Base-by-base conservation (phyloP, 805 yeast species). In the Ogataea neopini region DNA sequence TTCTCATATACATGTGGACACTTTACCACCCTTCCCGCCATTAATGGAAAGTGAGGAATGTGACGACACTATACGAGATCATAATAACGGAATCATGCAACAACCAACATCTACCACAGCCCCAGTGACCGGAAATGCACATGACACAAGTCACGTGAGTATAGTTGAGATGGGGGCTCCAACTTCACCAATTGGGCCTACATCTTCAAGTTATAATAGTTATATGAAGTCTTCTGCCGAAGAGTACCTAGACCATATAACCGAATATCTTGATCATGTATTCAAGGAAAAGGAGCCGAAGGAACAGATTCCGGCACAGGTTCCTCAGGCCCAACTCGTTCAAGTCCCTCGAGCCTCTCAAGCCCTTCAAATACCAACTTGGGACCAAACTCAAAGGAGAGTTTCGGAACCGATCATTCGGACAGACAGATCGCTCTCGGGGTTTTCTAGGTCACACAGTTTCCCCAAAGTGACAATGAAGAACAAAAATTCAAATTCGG, bases 381-480 rank as follows among this genome's bases (percentile, higher is more conserved):
- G 26, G 36, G 42, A 39, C 20, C 33, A 33, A 10, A 39, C 20
- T 17, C 39, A 40, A 6, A 34, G 54, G 23, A 46, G 54, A 28
- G 50, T 46, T 19, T 51, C 57, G 9, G 54, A 51, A 29, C 54
- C 54, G 5, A 36, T 43, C 10, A 17, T 48, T 14, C 30, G 34
- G 15, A 19, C 35, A 6, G 10, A 28, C 7, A 3, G 38, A 2
- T n/a, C 22, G 4, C 15, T 13, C 9, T n/a, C 19, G 6, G 20
- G 34, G 23, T 17, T 13, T 4, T 10, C 4, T 7, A 22, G 48
- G 19, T 48, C 48, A 15, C 51, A 45, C 15, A 45, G 52, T 11
- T 37, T 52, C 14, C 56, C 56, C 5, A 49, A 49, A 28, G 56
- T 52, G 33, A 52, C 56, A 4, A 52, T 52, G 56, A 52, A 52